A percentile compares a stretch with the other conserved stretches of the same genome.
Evolutionary conservation across 1,284 basidiomycete genomes (phyloP).

Genomic region (Anthracocystis setariae): DNA sequence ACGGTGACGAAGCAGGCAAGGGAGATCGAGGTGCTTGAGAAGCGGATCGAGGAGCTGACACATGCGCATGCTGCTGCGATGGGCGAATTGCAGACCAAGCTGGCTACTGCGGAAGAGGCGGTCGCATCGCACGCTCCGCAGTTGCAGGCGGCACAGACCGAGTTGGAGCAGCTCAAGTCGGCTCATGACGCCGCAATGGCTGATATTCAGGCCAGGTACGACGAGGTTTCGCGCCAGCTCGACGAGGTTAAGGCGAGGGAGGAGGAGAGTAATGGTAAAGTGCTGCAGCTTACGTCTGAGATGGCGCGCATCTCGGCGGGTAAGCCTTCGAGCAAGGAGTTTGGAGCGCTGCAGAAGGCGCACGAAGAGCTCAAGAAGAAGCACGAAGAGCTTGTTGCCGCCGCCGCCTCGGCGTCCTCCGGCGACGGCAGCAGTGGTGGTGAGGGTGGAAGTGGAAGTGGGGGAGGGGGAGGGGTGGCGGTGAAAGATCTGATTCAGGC

Average conservation of each 20-base stretch:
- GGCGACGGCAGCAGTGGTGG: constrained; percentile 2
- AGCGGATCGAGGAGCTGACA: constrained; percentile 45
- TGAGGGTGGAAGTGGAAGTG: constrained; percentile 33
- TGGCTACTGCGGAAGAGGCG: constrained; percentile 15
- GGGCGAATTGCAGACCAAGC: constrained; percentile 7
- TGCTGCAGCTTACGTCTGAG: constrained; percentile 36
- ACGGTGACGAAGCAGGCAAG: constrained; percentile 41
- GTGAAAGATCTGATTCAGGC: constrained; percentile 5
- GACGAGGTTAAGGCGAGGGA: constrained; percentile 15
- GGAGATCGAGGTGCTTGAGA: constrained; percentile 48
- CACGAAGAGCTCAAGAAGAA: constrained; percentile 43
- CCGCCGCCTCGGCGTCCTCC: no score
- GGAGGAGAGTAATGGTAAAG: constrained; percentile 25
- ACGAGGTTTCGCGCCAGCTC: constrained; percentile 15
- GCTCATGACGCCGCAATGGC: constrained; percentile 19
- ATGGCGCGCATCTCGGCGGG: constrained; percentile 31
- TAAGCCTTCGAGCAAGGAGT: constrained; percentile 26
- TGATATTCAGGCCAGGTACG: constrained; percentile 19
- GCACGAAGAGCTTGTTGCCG: constrained; percentile 19
- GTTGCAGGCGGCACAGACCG: constrained; percentile 17
- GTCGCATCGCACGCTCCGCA: constrained; percentile 10
- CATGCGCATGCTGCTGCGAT: constrained; percentile 6
- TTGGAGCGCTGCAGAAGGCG: constrained; percentile 28
- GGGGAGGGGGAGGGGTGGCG: no score
- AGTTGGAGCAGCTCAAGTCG: constrained; percentile 30